Percentiles rank a stretch among this genome's conserved stretches.
Evolutionary conservation across 2,329 filamentous ascomycete genomes (phyloP).

Genomic region (Magnaporthiopsis incrustans): DNA sequence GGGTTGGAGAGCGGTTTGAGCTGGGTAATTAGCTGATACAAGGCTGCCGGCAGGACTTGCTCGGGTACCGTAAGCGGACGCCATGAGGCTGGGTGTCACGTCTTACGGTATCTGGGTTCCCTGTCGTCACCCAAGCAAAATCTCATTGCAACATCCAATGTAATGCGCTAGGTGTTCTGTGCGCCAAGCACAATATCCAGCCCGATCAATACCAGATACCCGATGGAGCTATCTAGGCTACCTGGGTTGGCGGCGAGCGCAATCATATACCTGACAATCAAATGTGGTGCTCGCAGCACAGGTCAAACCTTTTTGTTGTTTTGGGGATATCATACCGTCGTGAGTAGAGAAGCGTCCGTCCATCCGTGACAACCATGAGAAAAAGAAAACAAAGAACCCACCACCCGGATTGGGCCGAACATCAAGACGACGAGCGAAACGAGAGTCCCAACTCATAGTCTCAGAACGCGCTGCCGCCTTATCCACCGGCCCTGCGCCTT

Average conservation of each 20-base stretch:
- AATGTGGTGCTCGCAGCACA: neutral
- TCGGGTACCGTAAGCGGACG: too few relatives aligned
- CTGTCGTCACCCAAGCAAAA: too few relatives aligned
- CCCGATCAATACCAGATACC: neutral
- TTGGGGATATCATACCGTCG: constrained; percentile 17
- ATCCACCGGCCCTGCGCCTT: neutral
- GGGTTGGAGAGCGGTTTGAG: too few relatives aligned
- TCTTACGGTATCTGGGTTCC: too few relatives aligned
- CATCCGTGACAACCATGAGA: neutral
- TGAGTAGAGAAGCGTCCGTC: constrained; percentile 12
- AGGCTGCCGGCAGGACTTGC: too few relatives aligned
- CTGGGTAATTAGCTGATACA: too few relatives aligned
- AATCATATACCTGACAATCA: neutral
- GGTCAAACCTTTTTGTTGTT: neutral
- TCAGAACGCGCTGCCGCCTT: neutral
- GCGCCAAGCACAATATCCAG: neutral
- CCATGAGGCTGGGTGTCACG: too few relatives aligned
- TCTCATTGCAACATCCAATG: too few relatives aligned
- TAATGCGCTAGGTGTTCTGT: neutral
- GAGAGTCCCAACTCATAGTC: neutral
- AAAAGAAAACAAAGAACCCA: neutral
- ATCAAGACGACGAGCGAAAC: neutral
- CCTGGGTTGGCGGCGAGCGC: neutral
- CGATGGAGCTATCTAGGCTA: neutral
- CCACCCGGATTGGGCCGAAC: constrained; percentile 2